Base-by-base conservation (phyloP, 768 basidiomycete species). In the Auricularia cornea region DNA sequence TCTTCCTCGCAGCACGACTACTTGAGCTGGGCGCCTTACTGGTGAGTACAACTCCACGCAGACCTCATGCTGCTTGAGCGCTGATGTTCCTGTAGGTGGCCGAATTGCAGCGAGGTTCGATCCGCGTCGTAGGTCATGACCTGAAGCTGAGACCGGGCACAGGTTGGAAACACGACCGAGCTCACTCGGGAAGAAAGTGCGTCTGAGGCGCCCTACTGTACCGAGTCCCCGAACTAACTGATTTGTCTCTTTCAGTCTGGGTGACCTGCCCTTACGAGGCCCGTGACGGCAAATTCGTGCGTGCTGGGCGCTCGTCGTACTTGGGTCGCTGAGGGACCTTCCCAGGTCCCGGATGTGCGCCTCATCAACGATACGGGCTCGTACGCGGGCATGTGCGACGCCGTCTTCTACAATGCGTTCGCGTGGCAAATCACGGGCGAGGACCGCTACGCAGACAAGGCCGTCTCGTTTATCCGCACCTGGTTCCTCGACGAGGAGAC, bases 101-200 rank as follows among this genome's bases (percentile, higher is more conserved):
- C 28, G 20, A 3, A 28, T 20, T n/a, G 20, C 51, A 52, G 20
- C 28, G 20, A n/a, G n/a, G 51, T n/a, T 20, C 51, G 51, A n/a
- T 14, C 28, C 12, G 8, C 12, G 8, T n/a, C 51, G 28, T 10
- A 87, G 86, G 86, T 85, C 86, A 1, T 8, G 35, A 38, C 35
- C 35, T 38, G 16, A 38, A 38, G 35, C 35, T 38, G 77, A 87
- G 69, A 88, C 86, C 68, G 77, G 80, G n/a, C n/a, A 14, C 72
- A 73, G 3, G 83, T 81, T 31, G 80, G 80, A 6, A 87, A 87
- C 71, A 84, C 79, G 3, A 85, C 84, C 3, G 81, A 72, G 62
- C 72, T 88, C 31, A 76, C 84, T 3, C 78, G 76, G 1, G 74
- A 85, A 68, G 70, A 85, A 76, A 73, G 85, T 85, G n/a, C n/a